Evolutionary conservation across 306 rosid species (phyloP).

Genomic region (Biancaea sappan): DNA sequence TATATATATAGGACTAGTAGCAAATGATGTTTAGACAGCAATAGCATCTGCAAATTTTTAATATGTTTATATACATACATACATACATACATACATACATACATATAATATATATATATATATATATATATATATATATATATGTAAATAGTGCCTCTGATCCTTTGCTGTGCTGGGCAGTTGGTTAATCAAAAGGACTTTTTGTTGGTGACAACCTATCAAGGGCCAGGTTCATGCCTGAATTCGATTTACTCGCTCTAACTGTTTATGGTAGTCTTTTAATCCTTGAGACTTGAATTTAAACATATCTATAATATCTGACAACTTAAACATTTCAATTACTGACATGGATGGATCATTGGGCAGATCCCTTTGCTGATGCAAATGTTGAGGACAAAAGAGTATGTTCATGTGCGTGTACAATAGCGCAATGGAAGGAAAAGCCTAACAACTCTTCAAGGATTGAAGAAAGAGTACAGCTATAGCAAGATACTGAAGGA

Average conservation of each 20-base stretch:
- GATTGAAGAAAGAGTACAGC: slow-evolving; percentile 21
- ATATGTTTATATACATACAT: not conserved
- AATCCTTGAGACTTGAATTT: not conserved
- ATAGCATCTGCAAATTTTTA: not conserved
- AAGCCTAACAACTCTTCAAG: slow-evolving; percentile 19
- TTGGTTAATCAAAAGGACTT: slow-evolving; percentile 34
- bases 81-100: too few relatives aligned
- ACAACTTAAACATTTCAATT: not conserved
- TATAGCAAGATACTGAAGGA: slow-evolving; percentile 19
- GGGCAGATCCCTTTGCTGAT: slow-evolving; percentile 25
- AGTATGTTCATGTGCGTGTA: slow-evolving; percentile 16
- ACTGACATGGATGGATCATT: not conserved
- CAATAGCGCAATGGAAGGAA: slow-evolving; percentile 20
- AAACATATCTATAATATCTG: not conserved
- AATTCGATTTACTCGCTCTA: slow-evolving; percentile 44
- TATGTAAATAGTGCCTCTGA: too few relatives aligned
- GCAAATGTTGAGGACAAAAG: slow-evolving; percentile 18
- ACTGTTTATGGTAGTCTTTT: slow-evolving; percentile 48
- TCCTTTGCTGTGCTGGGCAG: slow-evolving; percentile 31
- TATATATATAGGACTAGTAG: not conserved
- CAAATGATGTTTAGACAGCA: not conserved
- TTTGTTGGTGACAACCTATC: slow-evolving; percentile 23
- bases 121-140: too few relatives aligned
- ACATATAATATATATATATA: too few relatives aligned
- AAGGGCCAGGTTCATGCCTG: slow-evolving; percentile 60